Conservation (phyloP, 2,329 filamentous ascomycete genomes). For the Fusarium dimerum region DNA sequence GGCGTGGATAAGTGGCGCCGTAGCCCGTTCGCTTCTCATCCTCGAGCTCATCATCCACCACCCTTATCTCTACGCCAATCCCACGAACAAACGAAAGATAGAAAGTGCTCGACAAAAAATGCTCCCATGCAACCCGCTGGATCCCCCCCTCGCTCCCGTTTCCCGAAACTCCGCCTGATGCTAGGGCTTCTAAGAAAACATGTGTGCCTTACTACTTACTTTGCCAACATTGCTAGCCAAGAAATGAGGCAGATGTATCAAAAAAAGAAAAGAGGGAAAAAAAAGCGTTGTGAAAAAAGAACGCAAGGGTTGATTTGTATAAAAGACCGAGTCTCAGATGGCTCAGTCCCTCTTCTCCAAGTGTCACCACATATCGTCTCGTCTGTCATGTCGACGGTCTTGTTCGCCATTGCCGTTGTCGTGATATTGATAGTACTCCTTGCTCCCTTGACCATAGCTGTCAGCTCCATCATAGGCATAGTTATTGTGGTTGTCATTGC, state of each 20-base stretch:
- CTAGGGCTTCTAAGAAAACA: constrained; percentile 30
- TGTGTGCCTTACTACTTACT: constrained; percentile 21
- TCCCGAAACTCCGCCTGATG: constrained; percentile 39
- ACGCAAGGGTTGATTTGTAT: constrained; percentile 10
- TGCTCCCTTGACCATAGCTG: constrained; percentile 39
- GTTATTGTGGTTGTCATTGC: constrained; percentile 39
- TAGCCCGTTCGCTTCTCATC: background rate
- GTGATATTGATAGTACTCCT: constrained; percentile 45
- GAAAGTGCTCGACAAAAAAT: background rate
- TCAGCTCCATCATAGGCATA: constrained; percentile 43
- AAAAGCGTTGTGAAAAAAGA: constrained; percentile 11
- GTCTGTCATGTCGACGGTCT: constrained; percentile 36
- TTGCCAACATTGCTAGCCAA: constrained; percentile 19
- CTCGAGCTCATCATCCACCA: constrained; percentile 1
- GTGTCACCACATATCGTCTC: constrained; percentile 48
- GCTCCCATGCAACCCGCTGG: constrained; percentile 22
- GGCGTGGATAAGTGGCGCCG: background rate
- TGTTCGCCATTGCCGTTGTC: constrained; percentile 26
- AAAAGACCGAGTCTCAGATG: constrained; percentile 15
- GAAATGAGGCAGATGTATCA: no score
- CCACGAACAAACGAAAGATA: constrained; percentile 15
- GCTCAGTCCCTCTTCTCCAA: constrained; percentile 6
- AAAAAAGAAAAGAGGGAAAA: constrained; percentile 11
- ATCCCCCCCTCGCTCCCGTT: constrained; percentile 23
- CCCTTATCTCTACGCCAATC: constrained; percentile 16